Conservation (phyloP, 495 filamentous ascomycete genomes). For the Choiromyces venosus region DNA sequence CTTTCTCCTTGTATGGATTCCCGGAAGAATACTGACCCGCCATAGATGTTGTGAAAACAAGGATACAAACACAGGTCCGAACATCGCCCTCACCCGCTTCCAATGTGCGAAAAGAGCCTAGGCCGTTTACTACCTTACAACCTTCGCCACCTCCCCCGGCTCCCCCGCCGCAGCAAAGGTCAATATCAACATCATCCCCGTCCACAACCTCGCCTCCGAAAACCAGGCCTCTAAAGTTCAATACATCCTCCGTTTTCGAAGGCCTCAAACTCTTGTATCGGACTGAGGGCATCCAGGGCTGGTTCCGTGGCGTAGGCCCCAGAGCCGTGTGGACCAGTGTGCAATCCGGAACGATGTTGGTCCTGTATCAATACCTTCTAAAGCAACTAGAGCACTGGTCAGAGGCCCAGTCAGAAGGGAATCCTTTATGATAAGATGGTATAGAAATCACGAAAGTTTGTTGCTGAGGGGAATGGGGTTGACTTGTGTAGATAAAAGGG, state of each 20-base stretch:
- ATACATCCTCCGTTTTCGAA: slow-evolving; percentile 81
- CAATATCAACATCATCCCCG: slow-evolving; percentile 80
- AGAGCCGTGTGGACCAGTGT: slow-evolving; percentile 96
- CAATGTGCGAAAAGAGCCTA: slow-evolving; percentile 4
- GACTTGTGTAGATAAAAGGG: background rate
- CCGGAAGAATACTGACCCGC: background rate
- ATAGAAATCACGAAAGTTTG: background rate
- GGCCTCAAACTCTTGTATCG: slow-evolving; percentile 82
- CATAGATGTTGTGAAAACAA: slow-evolving; percentile 87
- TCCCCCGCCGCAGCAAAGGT: slow-evolving; percentile 40
- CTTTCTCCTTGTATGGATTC: background rate
- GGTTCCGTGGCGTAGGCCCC: slow-evolving; percentile 92
- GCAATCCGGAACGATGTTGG: slow-evolving; percentile 93
- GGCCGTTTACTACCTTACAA: slow-evolving; percentile 27
- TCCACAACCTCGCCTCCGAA: slow-evolving; percentile 65
- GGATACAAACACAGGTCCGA: slow-evolving; percentile 91
- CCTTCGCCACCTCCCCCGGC: slow-evolving; percentile 2
- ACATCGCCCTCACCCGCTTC: slow-evolving; percentile 35
- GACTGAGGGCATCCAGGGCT: slow-evolving; percentile 78
- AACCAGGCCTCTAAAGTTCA: slow-evolving; percentile 67
- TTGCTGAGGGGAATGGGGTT: background rate
- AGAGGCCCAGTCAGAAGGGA: background rate
- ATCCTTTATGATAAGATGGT: background rate
- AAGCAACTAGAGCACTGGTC: slow-evolving; percentile 44
- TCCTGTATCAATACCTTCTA: slow-evolving; percentile 85